Conservation (phyloP, 331 rosid species). For the Telfairia occidentalis region DNA sequence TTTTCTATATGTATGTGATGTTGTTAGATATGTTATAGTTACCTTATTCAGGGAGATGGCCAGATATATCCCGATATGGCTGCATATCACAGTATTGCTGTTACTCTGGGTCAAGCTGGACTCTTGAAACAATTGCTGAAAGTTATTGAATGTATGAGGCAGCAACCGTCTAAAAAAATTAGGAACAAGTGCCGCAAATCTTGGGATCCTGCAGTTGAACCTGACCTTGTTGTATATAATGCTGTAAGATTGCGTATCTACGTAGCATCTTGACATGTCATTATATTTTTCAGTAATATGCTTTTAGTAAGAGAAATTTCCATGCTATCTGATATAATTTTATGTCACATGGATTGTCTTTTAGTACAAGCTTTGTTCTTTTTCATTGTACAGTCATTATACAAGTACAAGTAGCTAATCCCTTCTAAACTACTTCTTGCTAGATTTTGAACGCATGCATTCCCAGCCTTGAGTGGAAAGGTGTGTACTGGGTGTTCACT, state of each 20-base stretch:
- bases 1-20: constrained; percentile 14
- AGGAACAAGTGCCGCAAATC: constrained; percentile 33
- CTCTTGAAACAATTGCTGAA: constrained; percentile 62
- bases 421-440: constrained; percentile 26
- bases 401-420: background rate
- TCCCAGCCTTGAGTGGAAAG: constrained; percentile 70
- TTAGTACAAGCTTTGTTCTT: background rate
- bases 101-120: constrained; percentile 92
- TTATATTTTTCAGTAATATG: constrained; percentile 13
- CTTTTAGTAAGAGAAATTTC: background rate
- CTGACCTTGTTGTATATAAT: constrained; percentile 75
- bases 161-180: constrained; percentile 40
- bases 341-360: background rate
- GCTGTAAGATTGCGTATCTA: constrained; percentile 47
- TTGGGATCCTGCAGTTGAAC: constrained; percentile 78
- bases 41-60: constrained; percentile 49
- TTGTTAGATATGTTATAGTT: constrained; percentile 18
- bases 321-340: background rate
- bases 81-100: constrained; percentile 84
- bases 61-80: constrained; percentile 79
- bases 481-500: constrained; percentile 72
- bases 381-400: background rate
- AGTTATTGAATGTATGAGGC: constrained; percentile 65
- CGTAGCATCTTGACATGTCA: constrained; percentile 3
- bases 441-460: constrained; percentile 89